Percentiles rank a stretch among this genome's conserved stretches.
These are phyloP conservation scores for Pisolithus thermaeus DNA, from an alignment of 1,284 basidiomycete genomes.

Conservation along the genomic window DNA sequence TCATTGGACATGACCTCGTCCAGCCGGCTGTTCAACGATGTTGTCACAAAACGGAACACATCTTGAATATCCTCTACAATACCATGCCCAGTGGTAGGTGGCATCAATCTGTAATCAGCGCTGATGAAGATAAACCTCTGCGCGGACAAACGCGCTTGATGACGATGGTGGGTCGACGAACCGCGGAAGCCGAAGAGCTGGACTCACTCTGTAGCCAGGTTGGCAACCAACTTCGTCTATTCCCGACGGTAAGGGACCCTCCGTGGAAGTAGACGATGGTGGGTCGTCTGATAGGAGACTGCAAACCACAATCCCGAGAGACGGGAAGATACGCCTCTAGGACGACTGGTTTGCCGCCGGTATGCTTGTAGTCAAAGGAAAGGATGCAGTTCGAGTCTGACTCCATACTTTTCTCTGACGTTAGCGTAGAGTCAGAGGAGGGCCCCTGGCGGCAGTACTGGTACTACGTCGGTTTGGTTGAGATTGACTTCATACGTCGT, in stretches of 20 bases:
- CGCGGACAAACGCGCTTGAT: constrained; percentile 37
- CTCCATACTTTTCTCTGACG: not conserved
- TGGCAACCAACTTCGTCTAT: constrained; percentile 55
- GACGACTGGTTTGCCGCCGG: constrained; percentile 11
- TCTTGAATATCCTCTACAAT: constrained; percentile 52
- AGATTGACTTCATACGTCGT: too few relatives aligned
- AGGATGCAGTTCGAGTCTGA: not conserved
- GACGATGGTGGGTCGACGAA: not conserved
- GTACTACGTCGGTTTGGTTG: too few relatives aligned
- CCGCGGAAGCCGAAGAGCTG: not conserved
- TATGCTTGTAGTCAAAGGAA: constrained; percentile 18
- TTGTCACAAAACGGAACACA: constrained; percentile 42
- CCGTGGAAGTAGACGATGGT: constrained; percentile 60
- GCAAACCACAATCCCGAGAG: not conserved
- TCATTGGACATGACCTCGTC: not conserved
- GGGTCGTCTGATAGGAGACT: not conserved
- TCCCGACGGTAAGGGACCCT: constrained; percentile 55
- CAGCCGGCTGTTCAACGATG: constrained; percentile 21
- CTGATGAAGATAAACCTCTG: constrained; percentile 52
- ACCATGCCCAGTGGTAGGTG: constrained; percentile 51
- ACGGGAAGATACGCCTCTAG: constrained; percentile 32
- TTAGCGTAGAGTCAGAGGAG: too few relatives aligned
- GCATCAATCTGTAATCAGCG: constrained; percentile 55
- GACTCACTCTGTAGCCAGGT: constrained; percentile 52
- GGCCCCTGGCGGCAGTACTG: too few relatives aligned